Percentiles rank a stretch among this genome's conserved stretches.
phyloP scores from a whole-genome alignment of 305 asterid species.

The Plantago coronopus region DNA sequence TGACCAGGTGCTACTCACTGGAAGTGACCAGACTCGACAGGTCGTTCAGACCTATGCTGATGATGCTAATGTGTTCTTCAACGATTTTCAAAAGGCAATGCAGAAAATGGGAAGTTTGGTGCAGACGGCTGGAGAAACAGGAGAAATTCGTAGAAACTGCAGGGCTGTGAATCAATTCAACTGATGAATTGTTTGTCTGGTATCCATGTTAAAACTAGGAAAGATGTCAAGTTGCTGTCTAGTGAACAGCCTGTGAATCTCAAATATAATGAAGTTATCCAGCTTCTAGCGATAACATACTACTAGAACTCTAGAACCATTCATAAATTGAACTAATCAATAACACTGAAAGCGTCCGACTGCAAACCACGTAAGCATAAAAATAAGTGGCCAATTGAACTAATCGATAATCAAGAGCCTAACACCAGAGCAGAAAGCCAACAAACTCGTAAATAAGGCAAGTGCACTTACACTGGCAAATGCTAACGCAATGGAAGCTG shows the following conservation, averaged over 20 bases:
- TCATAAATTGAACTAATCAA: too few relatives aligned
- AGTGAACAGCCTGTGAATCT: background rate
- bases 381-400: too few relatives aligned
- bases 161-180: slow-evolving; percentile 41
- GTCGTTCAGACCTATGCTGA: slow-evolving; percentile 38
- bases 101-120: slow-evolving; percentile 56
- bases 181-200: background rate
- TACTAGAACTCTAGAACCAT: too few relatives aligned
- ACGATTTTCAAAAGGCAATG: slow-evolving; percentile 56
- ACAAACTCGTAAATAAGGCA: too few relatives aligned
- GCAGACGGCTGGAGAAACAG: slow-evolving; percentile 30
- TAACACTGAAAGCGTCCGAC: too few relatives aligned
- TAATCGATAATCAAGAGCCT: too few relatives aligned
- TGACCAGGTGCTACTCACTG: slow-evolving; percentile 47
- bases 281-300: too few relatives aligned
- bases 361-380: too few relatives aligned
- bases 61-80: slow-evolving; percentile 31
- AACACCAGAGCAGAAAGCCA: too few relatives aligned
- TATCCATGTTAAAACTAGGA: background rate
- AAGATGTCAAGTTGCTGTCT: background rate
- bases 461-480: too few relatives aligned
- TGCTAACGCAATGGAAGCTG: too few relatives aligned
- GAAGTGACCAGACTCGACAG: slow-evolving; percentile 28
- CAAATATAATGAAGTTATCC: background rate
- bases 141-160: slow-evolving; percentile 66